phyloP scores from a whole-genome alignment of 2,329 filamentous ascomycete species.

The Aspergillus sojae region DNA sequence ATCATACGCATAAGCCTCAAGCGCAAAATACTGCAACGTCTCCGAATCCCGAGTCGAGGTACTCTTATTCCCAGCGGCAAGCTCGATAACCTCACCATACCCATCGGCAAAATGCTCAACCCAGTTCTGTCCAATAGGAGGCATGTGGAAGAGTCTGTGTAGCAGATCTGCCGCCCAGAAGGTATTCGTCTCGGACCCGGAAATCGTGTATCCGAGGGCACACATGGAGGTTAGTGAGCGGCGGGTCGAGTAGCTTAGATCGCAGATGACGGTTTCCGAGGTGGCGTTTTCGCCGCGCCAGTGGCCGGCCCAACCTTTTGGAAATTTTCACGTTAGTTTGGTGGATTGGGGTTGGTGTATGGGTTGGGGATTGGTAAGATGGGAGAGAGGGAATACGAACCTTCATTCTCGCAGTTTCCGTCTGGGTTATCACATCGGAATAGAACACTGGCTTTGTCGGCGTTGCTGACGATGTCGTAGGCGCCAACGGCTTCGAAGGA shows the following conservation, averaged over 20 bases:
- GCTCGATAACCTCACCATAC: conserved; percentile 57
- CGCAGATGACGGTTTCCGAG: conserved; percentile 70
- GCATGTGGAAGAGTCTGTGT: conserved; percentile 67
- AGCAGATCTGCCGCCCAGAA: conserved; percentile 70
- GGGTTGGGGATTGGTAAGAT: not conserved
- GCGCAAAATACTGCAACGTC: conserved; percentile 68
- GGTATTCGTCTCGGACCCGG: conserved; percentile 57
- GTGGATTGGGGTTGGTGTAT: not conserved
- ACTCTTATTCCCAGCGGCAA: conserved; percentile 55
- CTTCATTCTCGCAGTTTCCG: conserved; percentile 59
- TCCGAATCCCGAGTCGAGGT: conserved; percentile 61
- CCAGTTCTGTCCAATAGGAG: conserved; percentile 59
- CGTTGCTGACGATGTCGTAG: conserved; percentile 62
- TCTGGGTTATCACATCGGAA: conserved; percentile 73
- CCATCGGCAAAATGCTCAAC: conserved; percentile 66
- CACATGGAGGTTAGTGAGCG: conserved; percentile 63
- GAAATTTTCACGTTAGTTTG: not conserved
- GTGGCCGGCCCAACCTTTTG: conserved; percentile 66
- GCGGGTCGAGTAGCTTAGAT: conserved; percentile 61
- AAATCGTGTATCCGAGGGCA: conserved; percentile 64
- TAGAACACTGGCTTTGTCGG: conserved; percentile 58
- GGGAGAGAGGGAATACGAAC: conserved; percentile 36
- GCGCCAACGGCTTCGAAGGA: conserved; percentile 64
- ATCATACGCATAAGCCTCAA: conserved; percentile 67
- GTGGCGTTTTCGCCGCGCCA: conserved; percentile 68